phyloP scores from a whole-genome alignment of 139 green algal species.

The Coccomyxa sp. region DNA sequence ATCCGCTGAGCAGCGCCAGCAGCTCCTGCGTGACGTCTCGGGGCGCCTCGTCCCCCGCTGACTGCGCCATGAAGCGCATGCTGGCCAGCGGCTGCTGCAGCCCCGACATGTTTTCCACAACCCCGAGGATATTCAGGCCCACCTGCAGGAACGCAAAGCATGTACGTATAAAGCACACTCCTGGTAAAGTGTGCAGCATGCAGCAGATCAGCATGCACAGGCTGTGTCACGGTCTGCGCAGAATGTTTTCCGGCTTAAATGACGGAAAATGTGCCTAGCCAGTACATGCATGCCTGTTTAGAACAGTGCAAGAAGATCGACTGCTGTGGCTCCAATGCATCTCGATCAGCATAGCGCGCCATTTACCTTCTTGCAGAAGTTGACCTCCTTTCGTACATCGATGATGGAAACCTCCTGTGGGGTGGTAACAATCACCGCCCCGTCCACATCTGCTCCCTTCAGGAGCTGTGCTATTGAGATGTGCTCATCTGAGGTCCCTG shows the following conservation, averaged over 20 bases:
- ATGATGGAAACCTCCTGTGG: constrained; percentile 94
- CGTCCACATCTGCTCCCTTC: constrained; percentile 55
- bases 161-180: background rate
- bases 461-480: constrained; percentile 86
- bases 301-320: no score
- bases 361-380: constrained; percentile 98
- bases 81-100: constrained; percentile 47
- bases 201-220: no score
- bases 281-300: no score
- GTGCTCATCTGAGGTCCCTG: constrained; percentile 96
- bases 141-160: constrained; percentile 20
- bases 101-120: constrained; percentile 97
- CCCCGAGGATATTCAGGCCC: constrained; percentile 79
- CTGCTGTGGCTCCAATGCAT: no score
- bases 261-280: background rate
- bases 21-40: constrained; percentile 39
- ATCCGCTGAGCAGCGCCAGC: background rate
- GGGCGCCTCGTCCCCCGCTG: constrained; percentile 8
- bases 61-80: constrained; percentile 49
- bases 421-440: constrained; percentile 76
- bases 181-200: no score
- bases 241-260: no score
- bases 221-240: no score
- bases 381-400: constrained; percentile 97
- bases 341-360: no score